Conservation (phyloP, 495 filamentous ascomycete species). For the Parathielavia hyrcaniae region DNA sequence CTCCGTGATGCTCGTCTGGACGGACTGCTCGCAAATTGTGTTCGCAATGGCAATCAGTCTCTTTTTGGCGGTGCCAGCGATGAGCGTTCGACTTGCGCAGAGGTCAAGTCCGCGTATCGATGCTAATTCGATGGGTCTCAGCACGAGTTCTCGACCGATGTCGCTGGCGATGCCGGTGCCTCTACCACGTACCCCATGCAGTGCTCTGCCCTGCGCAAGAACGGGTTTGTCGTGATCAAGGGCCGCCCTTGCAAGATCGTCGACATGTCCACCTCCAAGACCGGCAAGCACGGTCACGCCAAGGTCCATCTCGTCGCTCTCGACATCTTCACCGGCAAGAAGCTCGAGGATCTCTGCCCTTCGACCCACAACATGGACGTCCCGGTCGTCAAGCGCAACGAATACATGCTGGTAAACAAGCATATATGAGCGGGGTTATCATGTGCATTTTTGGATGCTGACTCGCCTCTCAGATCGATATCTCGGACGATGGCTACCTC, state of each 20-base stretch:
- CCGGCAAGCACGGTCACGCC: conserved; percentile 99
- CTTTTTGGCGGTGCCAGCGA: neutral
- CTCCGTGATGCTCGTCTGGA: conserved; percentile 19
- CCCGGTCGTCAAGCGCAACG: conserved; percentile 78
- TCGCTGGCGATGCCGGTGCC: conserved; percentile 72
- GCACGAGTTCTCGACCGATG: conserved; percentile 78
- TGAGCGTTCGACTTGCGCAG: neutral
- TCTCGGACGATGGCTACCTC: conserved; percentile 86
- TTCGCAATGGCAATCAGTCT: neutral
- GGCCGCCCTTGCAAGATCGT: conserved; percentile 98
- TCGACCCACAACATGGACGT: conserved; percentile 99
- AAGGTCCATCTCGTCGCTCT: conserved; percentile 97
- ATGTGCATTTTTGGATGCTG: neutral
- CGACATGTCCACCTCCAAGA: conserved; percentile 99
- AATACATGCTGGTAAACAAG: conserved; percentile 83
- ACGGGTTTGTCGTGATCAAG: conserved; percentile 97
- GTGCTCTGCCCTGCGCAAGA: conserved; percentile 98
- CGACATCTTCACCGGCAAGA: conserved; percentile 99
- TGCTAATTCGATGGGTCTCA: conserved; percentile 38
- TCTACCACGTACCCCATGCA: conserved; percentile 94
- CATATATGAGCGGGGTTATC: neutral
- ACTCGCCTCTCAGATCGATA: conserved; percentile 58
- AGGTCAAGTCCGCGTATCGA: neutral
- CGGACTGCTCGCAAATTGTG: neutral
- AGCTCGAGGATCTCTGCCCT: conserved; percentile 97